phyloP scores from a whole-genome alignment of 495 filamentous ascomycete species.

The Saxispiralis lemnorum region DNA sequence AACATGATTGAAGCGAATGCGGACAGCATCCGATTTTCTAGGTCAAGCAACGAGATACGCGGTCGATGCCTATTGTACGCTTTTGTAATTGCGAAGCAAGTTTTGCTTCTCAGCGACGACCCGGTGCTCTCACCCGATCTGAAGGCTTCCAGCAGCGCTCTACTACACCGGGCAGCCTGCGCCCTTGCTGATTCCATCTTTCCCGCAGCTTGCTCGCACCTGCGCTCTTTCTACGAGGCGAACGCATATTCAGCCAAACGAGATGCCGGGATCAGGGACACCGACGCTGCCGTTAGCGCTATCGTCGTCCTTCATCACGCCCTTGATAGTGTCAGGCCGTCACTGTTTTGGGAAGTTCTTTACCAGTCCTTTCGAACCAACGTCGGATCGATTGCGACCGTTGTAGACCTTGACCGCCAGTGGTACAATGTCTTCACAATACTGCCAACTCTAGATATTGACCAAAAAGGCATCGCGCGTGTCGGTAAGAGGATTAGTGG shows the following conservation, averaged over 20 bases:
- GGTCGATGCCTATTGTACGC: conserved; percentile 4
- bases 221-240: conserved; percentile 46
- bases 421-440: conserved; percentile 64
- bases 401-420: conserved; percentile 37
- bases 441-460: conserved; percentile 61
- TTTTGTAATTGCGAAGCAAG: conserved; percentile 17
- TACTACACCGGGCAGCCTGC: background rate
- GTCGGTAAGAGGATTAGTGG: conserved; percentile 36
- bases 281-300: conserved; percentile 39
- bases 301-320: conserved; percentile 50
- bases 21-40: background rate
- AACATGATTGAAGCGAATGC: conserved; percentile 1
- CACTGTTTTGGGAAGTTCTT: conserved; percentile 42
- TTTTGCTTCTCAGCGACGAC: conserved; percentile 11
- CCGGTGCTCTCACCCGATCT: conserved; percentile 4
- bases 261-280: conserved; percentile 48
- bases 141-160: background rate
- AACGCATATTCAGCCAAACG: conserved; percentile 35
- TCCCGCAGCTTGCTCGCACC: conserved; percentile 6
- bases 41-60: background rate
- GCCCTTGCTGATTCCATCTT: conserved; percentile 10
- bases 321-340: conserved; percentile 31
- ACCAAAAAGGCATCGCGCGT: conserved; percentile 43
- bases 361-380: conserved; percentile 28
- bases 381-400: background rate